Evolutionary conservation across 2,329 filamentous ascomycete genomes (phyloP).

Genomic region (Cladosporium sp.): DNA sequence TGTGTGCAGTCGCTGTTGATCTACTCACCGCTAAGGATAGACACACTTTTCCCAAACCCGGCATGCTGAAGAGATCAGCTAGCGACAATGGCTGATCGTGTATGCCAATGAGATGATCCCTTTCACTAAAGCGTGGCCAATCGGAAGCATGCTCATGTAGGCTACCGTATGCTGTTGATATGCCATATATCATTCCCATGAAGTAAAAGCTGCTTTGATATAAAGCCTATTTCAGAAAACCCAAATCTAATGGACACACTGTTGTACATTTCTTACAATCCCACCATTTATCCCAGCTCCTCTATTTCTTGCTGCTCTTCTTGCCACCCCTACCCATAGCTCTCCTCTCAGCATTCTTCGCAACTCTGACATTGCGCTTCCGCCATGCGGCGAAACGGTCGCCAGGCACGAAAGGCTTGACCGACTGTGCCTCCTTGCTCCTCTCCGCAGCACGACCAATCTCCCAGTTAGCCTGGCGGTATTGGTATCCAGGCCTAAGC

Average conservation of each 20-base stretch:
- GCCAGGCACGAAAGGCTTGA: constrained; percentile 56
- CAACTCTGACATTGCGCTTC: constrained; percentile 55
- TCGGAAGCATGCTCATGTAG: background rate
- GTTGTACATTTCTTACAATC: constrained; percentile 18
- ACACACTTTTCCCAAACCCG: background rate
- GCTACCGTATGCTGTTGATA: background rate
- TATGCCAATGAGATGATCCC: background rate
- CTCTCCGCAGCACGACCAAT: constrained; percentile 65
- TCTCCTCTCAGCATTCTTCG: constrained; percentile 55
- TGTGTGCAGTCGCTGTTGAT: background rate
- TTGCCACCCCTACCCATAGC: constrained; percentile 49
- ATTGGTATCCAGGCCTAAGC: constrained; percentile 61
- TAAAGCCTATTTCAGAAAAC: background rate
- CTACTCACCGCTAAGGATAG: background rate
- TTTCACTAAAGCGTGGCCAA: background rate
- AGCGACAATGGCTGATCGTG: background rate
- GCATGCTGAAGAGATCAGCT: background rate
- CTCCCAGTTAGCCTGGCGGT: constrained; percentile 65
- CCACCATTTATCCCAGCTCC: background rate
- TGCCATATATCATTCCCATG: background rate
- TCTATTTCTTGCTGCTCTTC: constrained; percentile 25
- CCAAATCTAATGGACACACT: constrained; percentile 15
- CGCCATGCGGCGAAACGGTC: constrained; percentile 67
- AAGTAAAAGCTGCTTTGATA: background rate
- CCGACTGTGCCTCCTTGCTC: constrained; percentile 53